These are phyloP conservation scores for Poa pratensis DNA, from an alignment of 176 grass and related monocot genomes.

Conservation along the genomic window DNA sequence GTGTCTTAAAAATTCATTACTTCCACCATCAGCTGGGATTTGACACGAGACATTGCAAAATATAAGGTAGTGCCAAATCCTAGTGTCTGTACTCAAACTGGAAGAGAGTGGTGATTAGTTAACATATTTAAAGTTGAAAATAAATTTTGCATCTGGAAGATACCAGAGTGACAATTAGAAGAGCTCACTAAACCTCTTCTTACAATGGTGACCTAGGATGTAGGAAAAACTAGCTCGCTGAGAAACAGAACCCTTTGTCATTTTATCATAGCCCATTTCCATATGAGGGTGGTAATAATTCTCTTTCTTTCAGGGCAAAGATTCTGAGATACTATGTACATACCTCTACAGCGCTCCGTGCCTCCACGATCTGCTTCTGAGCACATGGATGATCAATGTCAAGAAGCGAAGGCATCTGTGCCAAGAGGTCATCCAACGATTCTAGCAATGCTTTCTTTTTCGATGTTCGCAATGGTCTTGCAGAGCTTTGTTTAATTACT, in stretches of 20 bases:
- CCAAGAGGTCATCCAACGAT: conserved; percentile 75
- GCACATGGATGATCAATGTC: conserved; percentile 98
- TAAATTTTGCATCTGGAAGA: conserved; percentile 9
- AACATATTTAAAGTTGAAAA: background rate
- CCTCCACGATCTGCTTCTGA: conserved; percentile 82
- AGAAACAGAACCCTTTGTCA: background rate
- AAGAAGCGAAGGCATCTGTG: conserved; percentile 90
- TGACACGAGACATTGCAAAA: background rate
- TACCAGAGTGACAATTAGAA: background rate
- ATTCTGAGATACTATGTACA: conserved; percentile 40
- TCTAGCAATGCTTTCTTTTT: conserved; percentile 85
- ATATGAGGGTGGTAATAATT: conserved; percentile 6
- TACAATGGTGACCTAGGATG: background rate
- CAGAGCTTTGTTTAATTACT: conserved; percentile 80
- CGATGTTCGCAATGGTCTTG: conserved; percentile 72
- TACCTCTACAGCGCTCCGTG: conserved; percentile 82
- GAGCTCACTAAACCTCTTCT: background rate
- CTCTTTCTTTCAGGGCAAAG: conserved; percentile 29
- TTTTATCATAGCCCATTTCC: conserved; percentile 18
- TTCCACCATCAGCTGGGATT: conserved; percentile 7
- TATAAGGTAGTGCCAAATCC: background rate
- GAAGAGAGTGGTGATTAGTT: conserved; percentile 8
- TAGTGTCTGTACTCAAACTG: conserved; percentile 27
- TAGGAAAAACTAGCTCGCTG: conserved; percentile 2
- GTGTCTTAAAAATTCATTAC: conserved; percentile 12